These are phyloP conservation scores for Cyphellophora attinorum DNA, from an alignment of 2,329 filamentous ascomycete species.

Conservation along the genomic window DNA sequence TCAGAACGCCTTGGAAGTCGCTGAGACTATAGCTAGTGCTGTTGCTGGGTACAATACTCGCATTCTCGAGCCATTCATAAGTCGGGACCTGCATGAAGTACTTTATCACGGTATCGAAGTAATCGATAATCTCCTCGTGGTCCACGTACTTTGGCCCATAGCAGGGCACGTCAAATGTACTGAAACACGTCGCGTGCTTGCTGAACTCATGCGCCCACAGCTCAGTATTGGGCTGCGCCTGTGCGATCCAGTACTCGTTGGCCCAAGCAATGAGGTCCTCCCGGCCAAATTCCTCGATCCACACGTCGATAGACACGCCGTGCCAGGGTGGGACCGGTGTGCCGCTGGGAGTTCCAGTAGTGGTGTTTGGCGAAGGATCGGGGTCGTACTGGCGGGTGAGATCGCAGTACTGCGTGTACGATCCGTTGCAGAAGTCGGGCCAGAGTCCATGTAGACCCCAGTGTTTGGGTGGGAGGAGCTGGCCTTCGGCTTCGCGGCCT, in stretches of 20 bases:
- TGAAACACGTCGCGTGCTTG: constrained; percentile 61
- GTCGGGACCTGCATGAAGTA: constrained; percentile 53
- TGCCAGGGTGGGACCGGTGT: constrained; percentile 47
- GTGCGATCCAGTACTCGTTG: constrained; percentile 56
- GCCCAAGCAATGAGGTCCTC: constrained; percentile 55
- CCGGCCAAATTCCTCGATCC: constrained; percentile 48
- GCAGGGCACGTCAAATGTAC: constrained; percentile 55
- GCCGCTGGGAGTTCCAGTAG: constrained; percentile 42
- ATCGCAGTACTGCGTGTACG: constrained; percentile 60
- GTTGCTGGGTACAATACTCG: constrained; percentile 50
- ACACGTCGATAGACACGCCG: constrained; percentile 48
- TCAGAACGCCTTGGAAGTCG: constrained; percentile 43
- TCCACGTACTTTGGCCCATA: constrained; percentile 49
- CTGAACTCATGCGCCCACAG: constrained; percentile 61
- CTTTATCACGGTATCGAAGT: constrained; percentile 50
- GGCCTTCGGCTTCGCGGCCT: constrained; percentile 47
- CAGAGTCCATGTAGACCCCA: constrained; percentile 55
- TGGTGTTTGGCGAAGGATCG: constrained; percentile 52
- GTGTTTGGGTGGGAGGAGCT: constrained; percentile 46
- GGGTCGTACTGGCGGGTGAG: constrained; percentile 54
- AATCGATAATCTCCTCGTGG: constrained; percentile 54
- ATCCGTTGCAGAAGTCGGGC: constrained; percentile 45
- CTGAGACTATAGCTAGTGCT: constrained; percentile 45
- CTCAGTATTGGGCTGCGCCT: constrained; percentile 44
- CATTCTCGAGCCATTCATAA: constrained; percentile 47